These are phyloP conservation scores for Yamagishiella unicocca DNA, from an alignment of 139 green algal species.

Conservation along the genomic window DNA sequence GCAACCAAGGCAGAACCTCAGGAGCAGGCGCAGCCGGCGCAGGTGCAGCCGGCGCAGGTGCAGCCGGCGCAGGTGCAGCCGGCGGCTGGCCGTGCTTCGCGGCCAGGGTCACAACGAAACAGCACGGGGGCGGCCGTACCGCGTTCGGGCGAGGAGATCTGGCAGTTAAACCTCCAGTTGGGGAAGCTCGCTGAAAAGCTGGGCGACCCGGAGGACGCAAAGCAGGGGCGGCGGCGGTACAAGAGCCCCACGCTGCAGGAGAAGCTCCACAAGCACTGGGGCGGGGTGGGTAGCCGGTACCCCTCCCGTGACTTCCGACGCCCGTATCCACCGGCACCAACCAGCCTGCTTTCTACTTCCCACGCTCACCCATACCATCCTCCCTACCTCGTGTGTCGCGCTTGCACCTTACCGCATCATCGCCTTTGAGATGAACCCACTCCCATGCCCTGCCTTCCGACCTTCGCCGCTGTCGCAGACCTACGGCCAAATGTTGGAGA, in stretches of 20 bases:
- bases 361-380: too few species aligned
- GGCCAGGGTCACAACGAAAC: background rate
- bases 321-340: too few species aligned
- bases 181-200: background rate
- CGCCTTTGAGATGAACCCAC: too few species aligned
- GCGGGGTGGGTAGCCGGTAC: conserved; percentile 35
- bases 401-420: too few species aligned
- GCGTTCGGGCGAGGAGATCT: conserved; percentile 18
- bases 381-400: too few species aligned
- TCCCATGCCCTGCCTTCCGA: too few species aligned
- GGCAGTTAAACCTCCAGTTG: conserved; percentile 18
- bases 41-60: background rate
- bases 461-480: background rate
- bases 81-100: background rate
- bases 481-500: conserved; percentile 24
- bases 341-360: too few species aligned
- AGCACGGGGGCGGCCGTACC: background rate
- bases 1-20: background rate
- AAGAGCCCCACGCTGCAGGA: conserved; percentile 19
- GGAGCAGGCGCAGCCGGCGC: background rate
- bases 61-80: background rate
- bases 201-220: conserved; percentile 26
- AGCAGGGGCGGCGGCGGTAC: background rate
- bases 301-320: too few species aligned
- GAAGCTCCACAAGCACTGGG: conserved; percentile 33